Evolutionary conservation across 2,329 filamentous ascomycete species (phyloP), one percentile per base, ranked within the genome.

Genomic region (Xylariaceae sp.): DNA sequence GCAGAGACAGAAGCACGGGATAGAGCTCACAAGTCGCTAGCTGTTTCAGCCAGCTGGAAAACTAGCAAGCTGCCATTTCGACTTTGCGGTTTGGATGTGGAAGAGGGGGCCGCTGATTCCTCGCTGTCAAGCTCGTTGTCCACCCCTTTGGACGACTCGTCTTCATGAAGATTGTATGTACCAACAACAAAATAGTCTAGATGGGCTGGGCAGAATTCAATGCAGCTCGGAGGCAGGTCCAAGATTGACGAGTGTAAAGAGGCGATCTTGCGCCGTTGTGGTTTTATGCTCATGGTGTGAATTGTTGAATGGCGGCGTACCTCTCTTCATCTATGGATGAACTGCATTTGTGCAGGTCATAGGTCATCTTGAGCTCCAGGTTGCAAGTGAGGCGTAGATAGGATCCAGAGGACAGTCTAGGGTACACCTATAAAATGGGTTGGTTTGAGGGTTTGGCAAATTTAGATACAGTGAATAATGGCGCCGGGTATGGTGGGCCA

Each of bases 41-140:
- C 34, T 22, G 62, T 2, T 33, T 70, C 72, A 6, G 71, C 59
- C 3, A 88, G 56, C 25, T 66, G 71, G 58, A 86, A 87, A 3
- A 92, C 69, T 16, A 89, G 65, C 23, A 95, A 67, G 62, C 84
- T 90, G 2, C 89, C 88, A 50, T 83, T 86, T 33, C 88, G 82
- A 40, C 68, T 77, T 60, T 90, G 85, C 1, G 72, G 55, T 52
- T 72, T 42, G 50, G 45, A 53, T 58, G 44, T 25, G 20, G 22
- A 37, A 35, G 41, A 38, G 22, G 53, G 40, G 22, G 56, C 52
- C 3, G 50, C 54, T 12, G 55, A 53, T 3, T 58, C 45, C 14
- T 61, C 54, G 6, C 53, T 48, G 14, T 21, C 3, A 12, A n/a
- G n/a, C n/a, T 22, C 38, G 22, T 45, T 50, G 2, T 56, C 44